Evolutionary conservation across 495 filamentous ascomycete genomes (phyloP), one percentile per base, ranked within the genome.

Genomic region (Penicillium egyptiacum): DNA sequence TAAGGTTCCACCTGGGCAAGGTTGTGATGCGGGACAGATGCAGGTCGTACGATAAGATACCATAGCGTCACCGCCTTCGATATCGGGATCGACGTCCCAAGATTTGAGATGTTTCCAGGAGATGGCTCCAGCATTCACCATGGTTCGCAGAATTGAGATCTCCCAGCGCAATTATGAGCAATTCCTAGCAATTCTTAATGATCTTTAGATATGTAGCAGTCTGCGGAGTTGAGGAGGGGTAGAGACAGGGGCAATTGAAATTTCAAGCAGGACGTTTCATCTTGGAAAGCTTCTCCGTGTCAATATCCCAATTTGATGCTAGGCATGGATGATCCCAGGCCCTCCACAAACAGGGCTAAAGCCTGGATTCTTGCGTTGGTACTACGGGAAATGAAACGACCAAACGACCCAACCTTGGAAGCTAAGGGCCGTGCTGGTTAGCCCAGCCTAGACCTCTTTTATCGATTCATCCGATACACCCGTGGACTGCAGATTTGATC

Each of bases 261-360:
- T 31, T 26, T 28, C 16, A 26, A 10, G 5, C 26, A 30, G 31
- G 22, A 55, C 47, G 57, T 60, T 60, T 60, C 51, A 60, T 43
- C 4, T 60, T 50, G 39, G 9, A 56, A 55, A 60, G 51, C 52
- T 55, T 56, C 57, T 50, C 57, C 57, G 52, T 59, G 4, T 22
- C 26, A 16, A 8, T 16, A 28, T 28, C 26, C 8, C 6, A 28
- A 28, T 26, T 37, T 6, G 5, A 14, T 35, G 4, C 33, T n/a
- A n/a, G 33, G 7, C 14, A 37, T 1, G 5, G 14, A 35, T 35
- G 26, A 28, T 28, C 26, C 5, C 33, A 31, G 12, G 30, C 30
- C 14, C 33, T 37, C 14, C 16, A 39, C 35, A 39, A 6, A 39
- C 16, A 17, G 7, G 14, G 31, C 14, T 37, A n/a, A n/a, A n/a